Percentiles rank a stretch among this genome's conserved stretches.
Evolutionary conservation across 179 eudicot species (phyloP).

Genomic region (Camellia oleifera): DNA sequence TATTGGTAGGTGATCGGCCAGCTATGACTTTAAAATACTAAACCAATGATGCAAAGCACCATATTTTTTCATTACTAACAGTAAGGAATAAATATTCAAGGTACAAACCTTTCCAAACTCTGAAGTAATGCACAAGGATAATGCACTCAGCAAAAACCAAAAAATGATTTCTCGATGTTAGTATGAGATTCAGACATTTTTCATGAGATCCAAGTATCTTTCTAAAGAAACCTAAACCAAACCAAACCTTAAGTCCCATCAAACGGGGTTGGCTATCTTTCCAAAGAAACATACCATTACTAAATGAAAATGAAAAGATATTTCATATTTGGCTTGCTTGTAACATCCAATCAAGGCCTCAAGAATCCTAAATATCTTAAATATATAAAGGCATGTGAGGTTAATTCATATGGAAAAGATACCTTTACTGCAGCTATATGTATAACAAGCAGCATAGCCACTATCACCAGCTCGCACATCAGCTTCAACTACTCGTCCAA

Average conservation of each 20-base stretch:
- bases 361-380: not conserved
- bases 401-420: not conserved
- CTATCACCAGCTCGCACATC: slow-evolving; percentile 78
- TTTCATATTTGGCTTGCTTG: not conserved
- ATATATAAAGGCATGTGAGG: not conserved
- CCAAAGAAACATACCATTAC: not conserved
- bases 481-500: slow-evolving; percentile 84
- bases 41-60: too few relatives aligned
- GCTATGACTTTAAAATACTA: too few relatives aligned
- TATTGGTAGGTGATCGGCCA: too few relatives aligned
- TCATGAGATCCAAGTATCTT: not conserved
- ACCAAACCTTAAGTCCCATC: too few relatives aligned
- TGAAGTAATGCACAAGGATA: too few relatives aligned
- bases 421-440: slow-evolving; percentile 97
- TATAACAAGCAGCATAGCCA: slow-evolving; percentile 83
- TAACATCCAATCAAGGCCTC: not conserved
- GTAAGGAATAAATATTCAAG: too few relatives aligned
- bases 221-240: not conserved
- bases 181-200: not conserved
- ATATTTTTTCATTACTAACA: too few relatives aligned
- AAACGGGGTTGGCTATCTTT: too few relatives aligned
- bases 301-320: not conserved
- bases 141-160: too few relatives aligned
- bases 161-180: not conserved
- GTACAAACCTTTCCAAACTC: too few relatives aligned